Percentiles rank a stretch among this genome's conserved stretches.
phyloP scores from a whole-genome alignment of 805 yeast species.

The Kuraishia cidri region DNA sequence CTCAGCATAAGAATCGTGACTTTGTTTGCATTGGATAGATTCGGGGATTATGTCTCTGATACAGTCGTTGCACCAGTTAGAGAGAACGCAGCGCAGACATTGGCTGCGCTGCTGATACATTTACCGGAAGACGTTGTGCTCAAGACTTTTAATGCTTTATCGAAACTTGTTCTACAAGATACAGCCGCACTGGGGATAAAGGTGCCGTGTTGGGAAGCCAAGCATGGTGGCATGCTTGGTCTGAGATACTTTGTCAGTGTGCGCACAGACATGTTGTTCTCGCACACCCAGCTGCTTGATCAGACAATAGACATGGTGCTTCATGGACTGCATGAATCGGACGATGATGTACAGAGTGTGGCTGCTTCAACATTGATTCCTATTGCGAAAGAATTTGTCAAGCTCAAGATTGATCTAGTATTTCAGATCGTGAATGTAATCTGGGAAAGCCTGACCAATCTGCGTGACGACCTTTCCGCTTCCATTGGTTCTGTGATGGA shows the following conservation, averaged over 20 bases:
- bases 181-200: slow-evolving; percentile 23
- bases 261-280: slow-evolving; percentile 65
- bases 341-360: slow-evolving; percentile 96
- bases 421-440: slow-evolving; percentile 53
- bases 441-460: slow-evolving; percentile 83
- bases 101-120: slow-evolving; percentile 83
- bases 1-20: slow-evolving; percentile 78
- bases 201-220: slow-evolving; percentile 83
- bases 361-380: slow-evolving; percentile 92
- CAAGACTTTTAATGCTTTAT: slow-evolving; percentile 56
- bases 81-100: slow-evolving; percentile 91
- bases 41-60: slow-evolving; percentile 95
- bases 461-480: slow-evolving; percentile 89
- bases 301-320: slow-evolving; percentile 77
- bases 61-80: slow-evolving; percentile 98
- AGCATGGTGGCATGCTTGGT: slow-evolving; percentile 97
- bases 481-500: slow-evolving; percentile 97
- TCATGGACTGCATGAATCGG: slow-evolving; percentile 68
- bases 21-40: slow-evolving; percentile 84
- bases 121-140: slow-evolving; percentile 49
- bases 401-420: slow-evolving; percentile 40
- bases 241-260: slow-evolving; percentile 87
- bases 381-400: slow-evolving; percentile 81
- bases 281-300: slow-evolving; percentile 47
- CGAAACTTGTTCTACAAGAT: slow-evolving; percentile 63